phyloP scores from a whole-genome alignment of 2,329 filamentous ascomycete genomes.

The Aspergillus quadricinctus region DNA sequence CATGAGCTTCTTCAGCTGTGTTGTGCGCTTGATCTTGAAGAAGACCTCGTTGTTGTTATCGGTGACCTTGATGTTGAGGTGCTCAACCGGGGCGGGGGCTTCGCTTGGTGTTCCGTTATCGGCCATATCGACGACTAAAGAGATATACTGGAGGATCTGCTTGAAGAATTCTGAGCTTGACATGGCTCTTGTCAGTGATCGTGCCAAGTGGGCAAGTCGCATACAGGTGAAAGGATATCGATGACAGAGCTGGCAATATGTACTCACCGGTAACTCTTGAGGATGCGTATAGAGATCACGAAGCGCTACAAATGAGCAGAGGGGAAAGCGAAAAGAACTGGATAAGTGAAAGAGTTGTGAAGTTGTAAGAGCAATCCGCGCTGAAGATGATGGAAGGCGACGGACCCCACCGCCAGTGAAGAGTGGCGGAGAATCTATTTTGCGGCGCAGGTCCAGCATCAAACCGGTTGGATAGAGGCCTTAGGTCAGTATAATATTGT shows the following conservation, averaged over 20 bases:
- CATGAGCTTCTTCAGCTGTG: slow-evolving; percentile 96
- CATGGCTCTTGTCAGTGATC: not conserved
- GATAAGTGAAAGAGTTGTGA: slow-evolving; percentile 12
- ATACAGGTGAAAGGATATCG: not conserved
- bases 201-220: not conserved
- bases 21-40: slow-evolving; percentile 99
- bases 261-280: not conserved
- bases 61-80: slow-evolving; percentile 98
- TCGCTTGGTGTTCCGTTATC: slow-evolving; percentile 24
- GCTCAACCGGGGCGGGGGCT: slow-evolving; percentile 57
- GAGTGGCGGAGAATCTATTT: slow-evolving; percentile 36
- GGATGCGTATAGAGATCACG: not conserved
- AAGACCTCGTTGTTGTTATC: slow-evolving; percentile 99
- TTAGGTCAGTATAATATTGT: not conserved
- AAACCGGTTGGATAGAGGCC: not conserved
- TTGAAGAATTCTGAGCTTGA: not conserved
- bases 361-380: slow-evolving; percentile 1
- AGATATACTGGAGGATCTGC: too few species aligned
- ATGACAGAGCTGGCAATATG: not conserved
- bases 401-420: slow-evolving; percentile 28
- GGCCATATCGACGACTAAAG: too few species aligned
- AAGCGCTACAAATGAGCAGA: not conserved
- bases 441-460: slow-evolving; percentile 24
- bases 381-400: slow-evolving; percentile 16
- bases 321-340: slow-evolving; percentile 6